phyloP scores from a whole-genome alignment of 1,139 yeast genomes.

The Wickerhamomyces sp. region DNA sequence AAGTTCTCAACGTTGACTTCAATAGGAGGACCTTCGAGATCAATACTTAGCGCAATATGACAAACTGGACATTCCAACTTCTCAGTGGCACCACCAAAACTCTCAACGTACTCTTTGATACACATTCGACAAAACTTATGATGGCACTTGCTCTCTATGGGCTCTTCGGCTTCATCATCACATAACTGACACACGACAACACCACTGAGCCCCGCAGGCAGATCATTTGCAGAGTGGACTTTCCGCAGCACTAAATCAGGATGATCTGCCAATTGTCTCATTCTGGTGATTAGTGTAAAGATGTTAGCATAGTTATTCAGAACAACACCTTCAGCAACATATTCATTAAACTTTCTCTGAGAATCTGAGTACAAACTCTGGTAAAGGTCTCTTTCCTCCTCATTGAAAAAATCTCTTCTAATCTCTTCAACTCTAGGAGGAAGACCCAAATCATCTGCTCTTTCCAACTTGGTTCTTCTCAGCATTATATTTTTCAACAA shows the following conservation, averaged over 20 bases:
- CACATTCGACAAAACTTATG: constrained; percentile 92
- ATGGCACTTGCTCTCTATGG: constrained; percentile 89
- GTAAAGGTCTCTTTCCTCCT: constrained; percentile 90
- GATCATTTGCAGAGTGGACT: constrained; percentile 39
- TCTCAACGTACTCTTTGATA: constrained; percentile 81
- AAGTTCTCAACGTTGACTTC: constrained; percentile 64
- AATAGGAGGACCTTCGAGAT: constrained; percentile 79
- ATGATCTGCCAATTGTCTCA: constrained; percentile 97
- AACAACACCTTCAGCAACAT: constrained; percentile 83
- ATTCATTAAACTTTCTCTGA: constrained; percentile 61
- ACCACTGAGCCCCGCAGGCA: constrained; percentile 34
- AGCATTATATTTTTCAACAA: constrained; percentile 78
- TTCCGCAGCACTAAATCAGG: constrained; percentile 89
- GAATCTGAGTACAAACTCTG: constrained; percentile 84
- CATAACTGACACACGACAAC: constrained; percentile 86
- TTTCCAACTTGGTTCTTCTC: constrained; percentile 88
- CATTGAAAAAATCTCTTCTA: constrained; percentile 80
- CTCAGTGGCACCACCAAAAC: constrained; percentile 59
- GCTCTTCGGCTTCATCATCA: constrained; percentile 97
- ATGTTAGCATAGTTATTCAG: constrained; percentile 81
- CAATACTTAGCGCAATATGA: constrained; percentile 87
- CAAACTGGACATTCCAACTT: constrained; percentile 90
- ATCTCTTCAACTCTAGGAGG: constrained; percentile 94
- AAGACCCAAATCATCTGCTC: constrained; percentile 94
- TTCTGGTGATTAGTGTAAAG: constrained; percentile 89